phyloP scores from a whole-genome alignment of 2,329 filamentous ascomycete genomes.

The Aspergillus floridensis region DNA sequence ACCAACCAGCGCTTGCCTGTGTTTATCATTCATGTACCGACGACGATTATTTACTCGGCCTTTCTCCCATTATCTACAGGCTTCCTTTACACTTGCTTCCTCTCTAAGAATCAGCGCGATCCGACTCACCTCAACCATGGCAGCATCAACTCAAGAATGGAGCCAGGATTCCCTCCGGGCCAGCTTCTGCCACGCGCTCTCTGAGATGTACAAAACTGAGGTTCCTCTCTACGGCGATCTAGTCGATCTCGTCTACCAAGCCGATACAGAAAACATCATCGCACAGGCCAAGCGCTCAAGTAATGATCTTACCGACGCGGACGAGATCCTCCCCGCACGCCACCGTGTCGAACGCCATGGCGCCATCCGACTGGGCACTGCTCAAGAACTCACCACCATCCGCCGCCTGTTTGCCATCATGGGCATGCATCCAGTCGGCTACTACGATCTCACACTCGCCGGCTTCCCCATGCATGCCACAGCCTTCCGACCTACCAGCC shows the following conservation, averaged over 20 bases:
- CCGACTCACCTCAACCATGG: neutral
- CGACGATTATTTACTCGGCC: neutral
- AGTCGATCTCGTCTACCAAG: conserved; percentile 30
- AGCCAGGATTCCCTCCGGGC: conserved; percentile 27
- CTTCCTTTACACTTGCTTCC: neutral
- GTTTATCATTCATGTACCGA: neutral
- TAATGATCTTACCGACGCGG: conserved; percentile 16
- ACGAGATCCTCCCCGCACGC: conserved; percentile 22
- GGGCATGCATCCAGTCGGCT: conserved; percentile 51
- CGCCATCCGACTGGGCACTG: conserved; percentile 50
- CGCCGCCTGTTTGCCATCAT: conserved; percentile 48
- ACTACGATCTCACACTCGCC: conserved; percentile 51
- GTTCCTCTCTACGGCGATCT: conserved; percentile 36
- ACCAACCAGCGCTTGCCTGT: too few species aligned
- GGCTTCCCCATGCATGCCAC: conserved; percentile 54
- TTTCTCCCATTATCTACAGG: neutral
- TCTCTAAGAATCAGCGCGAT: neutral
- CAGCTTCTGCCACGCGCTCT: conserved; percentile 32
- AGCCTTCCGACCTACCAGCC: conserved; percentile 47
- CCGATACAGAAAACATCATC: conserved; percentile 23
- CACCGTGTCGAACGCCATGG: conserved; percentile 43
- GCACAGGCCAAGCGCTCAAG: neutral
- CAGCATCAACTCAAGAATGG: conserved; percentile 8
- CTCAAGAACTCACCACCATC: conserved; percentile 45
- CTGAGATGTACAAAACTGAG: conserved; percentile 36